A percentile compares a stretch with the other conserved stretches of the same genome.
phyloP scores from a whole-genome alignment of 495 filamentous ascomycete genomes.

The Choiromyces venosus region DNA sequence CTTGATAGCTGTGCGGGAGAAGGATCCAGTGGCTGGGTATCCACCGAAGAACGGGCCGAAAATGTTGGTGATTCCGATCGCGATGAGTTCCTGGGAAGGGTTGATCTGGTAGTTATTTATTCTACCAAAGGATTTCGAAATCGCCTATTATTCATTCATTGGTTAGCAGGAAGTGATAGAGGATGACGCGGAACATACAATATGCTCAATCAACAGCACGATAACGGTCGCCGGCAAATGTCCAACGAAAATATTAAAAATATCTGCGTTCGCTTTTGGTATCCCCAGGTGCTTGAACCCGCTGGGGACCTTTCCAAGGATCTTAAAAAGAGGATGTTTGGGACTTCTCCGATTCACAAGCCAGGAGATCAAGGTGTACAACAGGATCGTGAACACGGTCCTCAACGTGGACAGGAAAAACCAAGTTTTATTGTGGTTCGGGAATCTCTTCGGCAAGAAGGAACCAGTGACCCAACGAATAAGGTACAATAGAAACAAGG shows the following conservation, averaged over 20 bases:
- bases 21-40: constrained; percentile 93
- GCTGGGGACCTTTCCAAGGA: constrained; percentile 71
- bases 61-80: constrained; percentile 87
- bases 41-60: constrained; percentile 90
- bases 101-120: constrained; percentile 98
- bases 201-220: constrained; percentile 90
- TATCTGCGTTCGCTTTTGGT: constrained; percentile 45
- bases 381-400: constrained; percentile 84
- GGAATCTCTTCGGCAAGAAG: constrained; percentile 62
- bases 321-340: constrained; percentile 55
- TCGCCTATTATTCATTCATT: constrained; percentile 47
- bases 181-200: constrained; percentile 44
- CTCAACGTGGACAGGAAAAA: constrained; percentile 89
- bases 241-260: constrained; percentile 58
- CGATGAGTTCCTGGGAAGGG: constrained; percentile 93
- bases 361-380: constrained; percentile 91
- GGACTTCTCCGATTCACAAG: constrained; percentile 61
- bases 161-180: background rate
- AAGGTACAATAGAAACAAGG: constrained; percentile 73
- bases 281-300: constrained; percentile 46
- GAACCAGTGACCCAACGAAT: constrained; percentile 63
- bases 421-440: constrained; percentile 63
- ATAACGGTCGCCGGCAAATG: constrained; percentile 78
- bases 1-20: constrained; percentile 96
- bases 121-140: constrained; percentile 93